These are phyloP conservation scores for Starmerella stigmatis DNA, from an alignment of 805 yeast genomes.

Conservation along the genomic window DNA sequence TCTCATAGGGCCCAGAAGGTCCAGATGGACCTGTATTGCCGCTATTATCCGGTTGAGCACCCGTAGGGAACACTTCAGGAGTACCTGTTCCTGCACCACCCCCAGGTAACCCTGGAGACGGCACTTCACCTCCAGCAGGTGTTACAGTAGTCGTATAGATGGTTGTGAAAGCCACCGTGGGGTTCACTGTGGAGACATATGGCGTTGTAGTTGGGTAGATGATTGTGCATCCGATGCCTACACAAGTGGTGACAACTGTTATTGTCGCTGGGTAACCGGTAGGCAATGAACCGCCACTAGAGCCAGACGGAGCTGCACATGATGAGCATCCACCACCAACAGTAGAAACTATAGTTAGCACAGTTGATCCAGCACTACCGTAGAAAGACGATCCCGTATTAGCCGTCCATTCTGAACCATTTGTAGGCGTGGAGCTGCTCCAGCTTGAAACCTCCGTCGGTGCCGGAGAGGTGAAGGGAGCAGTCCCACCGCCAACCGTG, in stretches of 20 bases:
- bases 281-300: not conserved
- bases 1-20: not conserved
- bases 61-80: too few species aligned
- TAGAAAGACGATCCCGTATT: too few species aligned
- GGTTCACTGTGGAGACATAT: not conserved
- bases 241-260: slow-evolving; percentile 5
- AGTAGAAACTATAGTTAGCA: not conserved
- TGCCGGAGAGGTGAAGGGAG: not conserved
- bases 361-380: too few species aligned
- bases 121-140: not conserved
- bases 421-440: too few species aligned
- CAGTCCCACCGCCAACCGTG: slow-evolving; percentile 2
- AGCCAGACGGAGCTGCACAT: not conserved
- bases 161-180: slow-evolving; percentile 6
- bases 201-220: slow-evolving; percentile 8
- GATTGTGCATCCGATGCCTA: slow-evolving; percentile 15
- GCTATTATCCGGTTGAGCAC: not conserved
- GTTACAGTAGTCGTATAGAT: not conserved
- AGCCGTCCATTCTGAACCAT: too few species aligned
- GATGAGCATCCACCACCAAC: not conserved
- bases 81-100: not conserved
- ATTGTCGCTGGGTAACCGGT: not conserved
- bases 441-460: too few species aligned
- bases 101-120: not conserved
- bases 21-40: not conserved